Base-by-base conservation (phyloP, 495 filamentous ascomycete species). In the Tuber umbilicatum region DNA sequence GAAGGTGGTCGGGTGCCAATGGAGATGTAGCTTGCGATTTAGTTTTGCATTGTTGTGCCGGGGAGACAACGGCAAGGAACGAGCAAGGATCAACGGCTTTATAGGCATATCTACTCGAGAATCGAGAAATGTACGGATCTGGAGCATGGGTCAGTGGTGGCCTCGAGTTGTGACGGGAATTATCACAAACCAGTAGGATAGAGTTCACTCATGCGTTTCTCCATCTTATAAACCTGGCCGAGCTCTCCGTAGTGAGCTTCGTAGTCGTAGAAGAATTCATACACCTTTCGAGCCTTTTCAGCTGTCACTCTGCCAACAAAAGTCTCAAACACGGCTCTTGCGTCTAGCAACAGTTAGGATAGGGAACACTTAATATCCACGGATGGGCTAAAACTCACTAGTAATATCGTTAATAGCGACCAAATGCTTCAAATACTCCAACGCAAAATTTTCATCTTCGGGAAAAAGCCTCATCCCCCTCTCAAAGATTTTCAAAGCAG, bases 191-290 rank as follows among this genome's bases (percentile, higher is more conserved):
- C 78, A 35, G 94, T 91, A 27, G 94, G 94, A 82, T 91, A 98
- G 2, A 97, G 86, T 81, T 97, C 94, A 37, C 87, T 86, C 94
- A 98, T 97, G 41, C 95, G 91, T 81, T 89, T 91, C 82, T 99
- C 95, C 40, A 99, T 85, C 81, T 95, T 95, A 78, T 89, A 88
- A 50, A 99, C 90, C 81, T 97, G 93, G 31, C 89, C 86, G 0
- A 97, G 87, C 81, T 99, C 96, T 67, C 96, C 95, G 80, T 93
- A 98, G 68, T 92, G 88, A n/a, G 92, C 91, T 84, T 98, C 94
- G 82, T 97, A 97, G 73, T 93, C 90, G 83, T 99, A 94, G 79
- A 99, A 94, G 83, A 91, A 97, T 1, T 89, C 85, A 74, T 94
- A 97, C 1, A 99, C 88, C 5, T 90, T 89, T 80, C 96, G 96